Evolutionary conservation across 495 filamentous ascomycete genomes (phyloP), one percentile per base, ranked within the genome.

Genomic region (Neurospora sp.): DNA sequence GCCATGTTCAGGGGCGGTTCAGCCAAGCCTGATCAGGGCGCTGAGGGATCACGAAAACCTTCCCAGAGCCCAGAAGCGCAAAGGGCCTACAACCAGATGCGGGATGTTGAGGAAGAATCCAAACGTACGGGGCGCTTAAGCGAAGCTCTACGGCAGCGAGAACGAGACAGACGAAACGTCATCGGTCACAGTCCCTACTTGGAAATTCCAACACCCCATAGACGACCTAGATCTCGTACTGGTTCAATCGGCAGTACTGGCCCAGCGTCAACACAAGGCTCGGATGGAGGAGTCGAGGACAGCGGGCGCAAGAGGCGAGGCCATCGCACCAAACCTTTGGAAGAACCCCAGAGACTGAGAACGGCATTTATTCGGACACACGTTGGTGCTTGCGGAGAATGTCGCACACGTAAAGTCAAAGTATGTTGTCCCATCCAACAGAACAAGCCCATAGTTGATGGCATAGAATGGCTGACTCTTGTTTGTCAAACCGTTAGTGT

Each of bases 11-110:
- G 44, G 18, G 18, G 44, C 42, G 20, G 20, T 61, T 31, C 10
- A 8, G 4, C 44, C 27, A 35, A 18, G 42, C 31, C 70, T 27
- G 42, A 18, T n/a, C 41, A 46, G 35, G 38, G 42, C 44, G 14
- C 42, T n/a, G 70, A 71, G 5, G 27, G 48, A 59, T 11, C 31
- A 39, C 70, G 44, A 37, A 46, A 40, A n/a, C 70, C 70, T 20
- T 5, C 2, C 3, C 79, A 79, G 9, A 83, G 75, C 3, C 68
- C 35, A 3, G 80, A 83, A 41, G 77, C 76, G 8, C 83, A 84
- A 71, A 74, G 70, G 5, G 71, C 81, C 5, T 85, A 83, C 69
- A 80, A 83, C 70, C 71, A 77, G 11, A 80, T 76, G 41, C 76
- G 78, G 5, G 68, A 75, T 61, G 70, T 75, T 14, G 74, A 76